phyloP scores from a whole-genome alignment of 495 filamentous ascomycete genomes.

The Penicillium flavigenum region DNA sequence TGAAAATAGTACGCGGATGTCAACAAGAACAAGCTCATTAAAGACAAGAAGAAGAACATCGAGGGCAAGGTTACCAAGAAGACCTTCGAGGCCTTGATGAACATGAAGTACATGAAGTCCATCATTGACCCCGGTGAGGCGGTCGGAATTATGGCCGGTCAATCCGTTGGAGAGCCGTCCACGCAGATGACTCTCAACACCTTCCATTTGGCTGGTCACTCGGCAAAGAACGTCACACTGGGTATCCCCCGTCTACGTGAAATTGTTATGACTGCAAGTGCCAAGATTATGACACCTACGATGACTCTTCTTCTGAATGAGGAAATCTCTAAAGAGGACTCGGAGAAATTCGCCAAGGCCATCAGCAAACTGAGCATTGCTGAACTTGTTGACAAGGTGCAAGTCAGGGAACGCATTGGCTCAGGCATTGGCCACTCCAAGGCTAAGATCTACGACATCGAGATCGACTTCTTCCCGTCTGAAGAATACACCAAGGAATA shows the following conservation, averaged over 20 bases:
- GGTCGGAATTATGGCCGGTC: conserved; percentile 95
- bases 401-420: conserved; percentile 73
- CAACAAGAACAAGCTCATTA: conserved; percentile 74
- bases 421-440: conserved; percentile 60
- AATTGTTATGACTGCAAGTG: conserved; percentile 97
- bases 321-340: conserved; percentile 66
- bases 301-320: conserved; percentile 84
- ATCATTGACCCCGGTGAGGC: conserved; percentile 95
- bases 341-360: conserved; percentile 82
- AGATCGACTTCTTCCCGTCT: conserved; percentile 77
- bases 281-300: conserved; percentile 79
- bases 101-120: conserved; percentile 90
- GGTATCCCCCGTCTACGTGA: conserved; percentile 97
- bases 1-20: conserved; percentile 63
- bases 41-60: conserved; percentile 68
- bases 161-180: conserved; percentile 94
- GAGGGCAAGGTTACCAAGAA: conserved; percentile 61
- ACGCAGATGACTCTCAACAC: conserved; percentile 99
- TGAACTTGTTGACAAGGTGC: conserved; percentile 80
- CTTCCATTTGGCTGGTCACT: conserved; percentile 98
- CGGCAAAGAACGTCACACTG: conserved; percentile 96
- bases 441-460: conserved; percentile 81
- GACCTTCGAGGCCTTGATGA: conserved; percentile 76
- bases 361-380: conserved; percentile 86
- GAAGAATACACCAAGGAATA: conserved; percentile 83